Percentiles rank a stretch among this genome's conserved stretches.
These are phyloP conservation scores for Fusarium armeniacum DNA, from an alignment of 2,329 filamentous ascomycete genomes.

Conservation along the genomic window DNA sequence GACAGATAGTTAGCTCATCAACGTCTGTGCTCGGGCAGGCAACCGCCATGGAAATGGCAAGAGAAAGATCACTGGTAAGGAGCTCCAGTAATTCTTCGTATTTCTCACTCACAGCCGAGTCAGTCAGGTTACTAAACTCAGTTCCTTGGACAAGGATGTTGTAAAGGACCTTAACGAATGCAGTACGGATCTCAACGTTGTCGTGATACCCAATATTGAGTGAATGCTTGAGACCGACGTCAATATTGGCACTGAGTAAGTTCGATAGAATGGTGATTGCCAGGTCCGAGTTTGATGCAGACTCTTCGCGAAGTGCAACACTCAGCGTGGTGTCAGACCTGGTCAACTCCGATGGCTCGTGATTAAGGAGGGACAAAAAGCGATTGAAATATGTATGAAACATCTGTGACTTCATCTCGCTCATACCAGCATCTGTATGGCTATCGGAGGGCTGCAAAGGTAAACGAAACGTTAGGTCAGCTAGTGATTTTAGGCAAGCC, in stretches of 20 bases:
- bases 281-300: slow-evolving; percentile 69
- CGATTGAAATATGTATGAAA: slow-evolving; percentile 80
- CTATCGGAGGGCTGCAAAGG: slow-evolving; percentile 76
- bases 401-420: slow-evolving; percentile 78
- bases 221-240: slow-evolving; percentile 78
- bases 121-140: slow-evolving; percentile 77
- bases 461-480: slow-evolving; percentile 75
- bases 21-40: slow-evolving; percentile 77
- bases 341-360: slow-evolving; percentile 63
- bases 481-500: slow-evolving; percentile 74
- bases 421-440: slow-evolving; percentile 75
- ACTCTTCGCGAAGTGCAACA: slow-evolving; percentile 65
- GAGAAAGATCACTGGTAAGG: slow-evolving; percentile 72
- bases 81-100: slow-evolving; percentile 76
- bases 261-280: slow-evolving; percentile 78
- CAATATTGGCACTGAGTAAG: slow-evolving; percentile 77
- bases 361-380: slow-evolving; percentile 75
- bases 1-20: slow-evolving; percentile 76
- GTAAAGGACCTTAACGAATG: slow-evolving; percentile 77
- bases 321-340: slow-evolving; percentile 50
- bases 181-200: slow-evolving; percentile 76
- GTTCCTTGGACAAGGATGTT: slow-evolving; percentile 80
- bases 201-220: slow-evolving; percentile 79
- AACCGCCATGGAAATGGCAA: slow-evolving; percentile 74
- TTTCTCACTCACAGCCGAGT: slow-evolving; percentile 76